Evolutionary conservation across 169 alveolate genomes (phyloP).

Genomic region (Eimeria brunetti): DNA sequence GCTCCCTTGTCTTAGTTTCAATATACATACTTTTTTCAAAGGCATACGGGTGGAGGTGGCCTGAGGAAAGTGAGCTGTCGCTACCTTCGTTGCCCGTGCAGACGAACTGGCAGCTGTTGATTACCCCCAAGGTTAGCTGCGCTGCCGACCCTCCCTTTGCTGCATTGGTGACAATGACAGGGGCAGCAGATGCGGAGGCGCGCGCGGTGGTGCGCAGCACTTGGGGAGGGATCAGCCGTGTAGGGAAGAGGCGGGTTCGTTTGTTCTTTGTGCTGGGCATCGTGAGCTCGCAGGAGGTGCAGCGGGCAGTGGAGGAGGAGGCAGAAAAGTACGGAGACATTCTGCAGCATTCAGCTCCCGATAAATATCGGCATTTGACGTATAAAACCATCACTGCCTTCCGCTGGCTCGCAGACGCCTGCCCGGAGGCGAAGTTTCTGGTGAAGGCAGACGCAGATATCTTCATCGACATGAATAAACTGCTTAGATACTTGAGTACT

Average conservation of each 20-base stretch:
- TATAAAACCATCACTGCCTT: conserved; percentile 14
- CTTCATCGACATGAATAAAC: neutral
- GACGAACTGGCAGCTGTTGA: conserved; percentile 42
- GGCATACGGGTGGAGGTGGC: conserved; percentile 16
- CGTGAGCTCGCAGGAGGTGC: neutral
- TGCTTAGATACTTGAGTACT: neutral
- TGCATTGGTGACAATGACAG: conserved; percentile 29
- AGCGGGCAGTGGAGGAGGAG: neutral
- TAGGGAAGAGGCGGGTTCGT: conserved; percentile 13
- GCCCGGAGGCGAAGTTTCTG: conserved; percentile 4
- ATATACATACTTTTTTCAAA: neutral
- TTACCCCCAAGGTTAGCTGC: conserved; percentile 30
- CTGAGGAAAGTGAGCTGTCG: neutral
- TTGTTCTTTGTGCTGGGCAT: conserved; percentile 29
- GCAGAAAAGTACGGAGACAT: conserved; percentile 13
- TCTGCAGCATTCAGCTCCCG: conserved; percentile 38
- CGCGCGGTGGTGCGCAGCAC: conserved; percentile 43
- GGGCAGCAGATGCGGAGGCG: conserved; percentile 4
- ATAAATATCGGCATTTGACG: neutral
- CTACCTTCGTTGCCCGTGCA: conserved; percentile 47
- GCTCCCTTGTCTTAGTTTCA: neutral
- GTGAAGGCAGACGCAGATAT: conserved; percentile 40
- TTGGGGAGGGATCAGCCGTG: conserved; percentile 31
- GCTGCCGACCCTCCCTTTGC: conserved; percentile 41
- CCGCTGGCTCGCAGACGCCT: conserved; percentile 29